Percentiles rank a stretch among this genome's conserved stretches.
These are phyloP conservation scores for Heterobasidion irregulare DNA, from an alignment of 1,284 basidiomycete species.

Conservation along the genomic window DNA sequence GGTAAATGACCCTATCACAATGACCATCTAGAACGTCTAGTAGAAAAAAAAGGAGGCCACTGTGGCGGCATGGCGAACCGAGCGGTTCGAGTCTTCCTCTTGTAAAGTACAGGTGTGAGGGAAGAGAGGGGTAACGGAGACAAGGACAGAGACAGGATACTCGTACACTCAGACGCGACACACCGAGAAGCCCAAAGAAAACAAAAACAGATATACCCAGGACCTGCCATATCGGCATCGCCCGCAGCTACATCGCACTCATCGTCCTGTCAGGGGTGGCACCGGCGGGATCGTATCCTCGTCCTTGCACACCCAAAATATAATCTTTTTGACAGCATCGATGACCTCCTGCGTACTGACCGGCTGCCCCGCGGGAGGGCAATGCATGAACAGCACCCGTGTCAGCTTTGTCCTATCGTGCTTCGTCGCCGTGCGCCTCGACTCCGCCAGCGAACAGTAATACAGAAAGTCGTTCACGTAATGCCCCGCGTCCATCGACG, in stretches of 20 bases:
- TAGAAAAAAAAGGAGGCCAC: neutral
- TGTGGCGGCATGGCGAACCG: neutral
- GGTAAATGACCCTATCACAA: no score
- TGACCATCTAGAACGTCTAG: neutral
- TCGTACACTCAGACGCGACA: neutral
- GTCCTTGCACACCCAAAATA: slow-evolving; percentile 45
- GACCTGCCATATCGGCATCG: neutral
- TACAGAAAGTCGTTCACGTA: slow-evolving; percentile 74
- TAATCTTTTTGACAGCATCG: slow-evolving; percentile 50
- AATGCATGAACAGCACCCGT: slow-evolving; percentile 62
- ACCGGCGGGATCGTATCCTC: slow-evolving; percentile 1
- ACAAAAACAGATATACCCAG: neutral
- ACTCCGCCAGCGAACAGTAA: slow-evolving; percentile 71
- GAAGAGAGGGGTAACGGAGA: neutral
- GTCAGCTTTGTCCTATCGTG: slow-evolving; percentile 37
- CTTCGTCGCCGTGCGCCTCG: slow-evolving; percentile 42
- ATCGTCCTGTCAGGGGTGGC: no score
- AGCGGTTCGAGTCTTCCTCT: neutral
- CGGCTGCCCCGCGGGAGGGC: slow-evolving; percentile 56
- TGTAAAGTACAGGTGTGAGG: neutral
- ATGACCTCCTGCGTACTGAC: slow-evolving; percentile 57
- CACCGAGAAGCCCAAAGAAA: neutral
- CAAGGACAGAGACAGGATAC: neutral
- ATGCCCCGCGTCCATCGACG: slow-evolving; percentile 69
- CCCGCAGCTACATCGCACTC: no score